phyloP scores from a whole-genome alignment of 768 basidiomycete species.

The Suillus hirtellus region DNA sequence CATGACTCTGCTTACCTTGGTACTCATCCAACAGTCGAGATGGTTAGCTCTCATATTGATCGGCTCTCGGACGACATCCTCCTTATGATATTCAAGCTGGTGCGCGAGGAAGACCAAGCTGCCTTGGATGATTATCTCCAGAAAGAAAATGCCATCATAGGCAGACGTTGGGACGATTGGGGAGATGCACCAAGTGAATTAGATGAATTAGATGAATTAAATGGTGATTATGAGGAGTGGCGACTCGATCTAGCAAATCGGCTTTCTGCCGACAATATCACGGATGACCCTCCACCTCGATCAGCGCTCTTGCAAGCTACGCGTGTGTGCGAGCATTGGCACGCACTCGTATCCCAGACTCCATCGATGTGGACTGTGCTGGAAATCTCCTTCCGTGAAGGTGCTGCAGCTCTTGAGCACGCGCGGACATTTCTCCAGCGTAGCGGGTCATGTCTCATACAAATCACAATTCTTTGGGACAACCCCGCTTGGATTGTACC shows the following conservation, averaged over 20 bases:
- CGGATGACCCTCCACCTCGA: background rate
- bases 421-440: background rate
- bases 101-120: background rate
- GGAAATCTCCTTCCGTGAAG: slow-evolving; percentile 1
- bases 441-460: background rate
- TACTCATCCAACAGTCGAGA: background rate
- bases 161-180: slow-evolving; percentile 1
- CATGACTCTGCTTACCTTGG: background rate
- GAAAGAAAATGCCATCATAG: background rate
- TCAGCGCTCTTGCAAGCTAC: background rate
- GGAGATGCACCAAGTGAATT: background rate
- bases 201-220: too few relatives aligned
- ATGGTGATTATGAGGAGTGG: background rate
- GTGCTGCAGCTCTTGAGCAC: slow-evolving; percentile 1
- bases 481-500: background rate
- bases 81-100: background rate
- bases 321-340: background rate
- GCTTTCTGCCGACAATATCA: background rate
- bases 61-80: background rate
- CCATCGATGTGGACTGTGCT: background rate
- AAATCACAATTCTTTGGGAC: slow-evolving; percentile 6
- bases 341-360: background rate
- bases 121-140: background rate
- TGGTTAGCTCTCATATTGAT: background rate
- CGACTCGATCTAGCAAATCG: background rate